Evolutionary conservation across 768 basidiomycete species (phyloP), one percentile per base, ranked within the genome.

Genomic region (Leucocoprinus birnbaumii): DNA sequence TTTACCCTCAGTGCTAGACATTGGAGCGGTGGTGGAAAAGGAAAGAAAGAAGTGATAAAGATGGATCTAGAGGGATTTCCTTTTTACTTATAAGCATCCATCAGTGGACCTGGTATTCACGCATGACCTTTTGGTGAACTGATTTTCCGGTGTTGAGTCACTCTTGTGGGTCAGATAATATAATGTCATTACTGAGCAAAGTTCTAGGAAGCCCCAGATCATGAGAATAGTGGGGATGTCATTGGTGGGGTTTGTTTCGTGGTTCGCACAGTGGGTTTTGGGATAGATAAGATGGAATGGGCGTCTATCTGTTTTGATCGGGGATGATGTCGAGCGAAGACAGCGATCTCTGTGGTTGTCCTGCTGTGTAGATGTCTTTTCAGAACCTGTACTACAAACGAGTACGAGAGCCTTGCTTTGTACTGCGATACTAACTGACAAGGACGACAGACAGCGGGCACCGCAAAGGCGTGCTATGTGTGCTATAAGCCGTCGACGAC

Each of bases 381-480:
- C 77, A 78, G 27, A 96, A 97, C 67, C 64, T 92, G 42, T 97
- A 95, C 72, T 94, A 93, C 73, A 91, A 91, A 70, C 83, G 93
- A 62, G 92, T 93, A 68, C 75, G 38, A 48, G 18, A 83, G 77
- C 42, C 21, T 35, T 3, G 7, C 31, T 45, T 3, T 19, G 25
- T 48, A 6, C 45, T 35, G 37, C 42, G 38, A 18, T 53, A 37
- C 25, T 56, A 18, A 51, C 60, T 62, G 52, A 64, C 42, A 49
- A 51, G 31, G 43, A 46, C 53, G 53, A n/a, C 66, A 95, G 92
- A 83, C 86, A 41, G 83, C 85, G 51, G 92, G 79, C 27, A 94
- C 93, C 1, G 72, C 86, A 7, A 87, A 83, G 67, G 78, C 87
- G 16, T 97, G 91, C 64, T 91, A 77, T 67, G 73, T 89, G 47